Conservation (phyloP, 2,329 filamentous ascomycete genomes). For the Exophiala viscosa region DNA sequence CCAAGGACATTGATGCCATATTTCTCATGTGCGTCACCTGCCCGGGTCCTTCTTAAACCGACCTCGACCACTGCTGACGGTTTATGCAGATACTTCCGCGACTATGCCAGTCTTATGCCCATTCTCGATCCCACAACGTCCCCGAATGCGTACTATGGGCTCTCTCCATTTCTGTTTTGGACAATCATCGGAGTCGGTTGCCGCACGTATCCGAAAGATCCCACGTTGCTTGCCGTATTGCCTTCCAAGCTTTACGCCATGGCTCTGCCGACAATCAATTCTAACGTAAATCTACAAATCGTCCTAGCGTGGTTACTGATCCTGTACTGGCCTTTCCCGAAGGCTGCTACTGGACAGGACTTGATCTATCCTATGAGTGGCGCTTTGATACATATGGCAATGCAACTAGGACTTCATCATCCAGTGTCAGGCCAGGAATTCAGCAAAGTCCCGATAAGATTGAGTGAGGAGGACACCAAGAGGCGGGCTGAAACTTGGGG, state of each 20-base stretch:
- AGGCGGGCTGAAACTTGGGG: slow-evolving; percentile 41
- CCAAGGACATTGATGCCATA: slow-evolving; percentile 37
- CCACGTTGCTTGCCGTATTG: slow-evolving; percentile 37
- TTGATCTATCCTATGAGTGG: slow-evolving; percentile 37
- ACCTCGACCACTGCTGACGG: neutral
- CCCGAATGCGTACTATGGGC: slow-evolving; percentile 71
- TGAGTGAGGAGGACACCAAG: slow-evolving; percentile 35
- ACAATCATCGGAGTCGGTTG: slow-evolving; percentile 48
- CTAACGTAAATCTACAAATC: slow-evolving; percentile 33
- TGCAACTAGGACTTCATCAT: slow-evolving; percentile 43
- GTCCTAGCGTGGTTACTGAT: slow-evolving; percentile 39
- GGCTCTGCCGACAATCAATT: slow-evolving; percentile 34
- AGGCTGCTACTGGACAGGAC: slow-evolving; percentile 33
- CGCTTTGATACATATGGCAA: slow-evolving; percentile 40
- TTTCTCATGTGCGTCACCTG: slow-evolving; percentile 33
- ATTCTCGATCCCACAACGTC: slow-evolving; percentile 48
- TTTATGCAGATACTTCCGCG: slow-evolving; percentile 35
- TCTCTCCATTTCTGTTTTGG: slow-evolving; percentile 83
- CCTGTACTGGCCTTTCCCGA: slow-evolving; percentile 42
- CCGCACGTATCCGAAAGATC: slow-evolving; percentile 38
- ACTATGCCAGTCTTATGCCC: slow-evolving; percentile 39
- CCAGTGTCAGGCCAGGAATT: slow-evolving; percentile 44
- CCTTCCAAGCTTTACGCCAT: slow-evolving; percentile 35
- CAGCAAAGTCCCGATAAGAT: slow-evolving; percentile 33
- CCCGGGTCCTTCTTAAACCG: no score